These are phyloP conservation scores for Pittosporum tobira DNA, from an alignment of 129 eudicot genomes.

Conservation along the genomic window DNA sequence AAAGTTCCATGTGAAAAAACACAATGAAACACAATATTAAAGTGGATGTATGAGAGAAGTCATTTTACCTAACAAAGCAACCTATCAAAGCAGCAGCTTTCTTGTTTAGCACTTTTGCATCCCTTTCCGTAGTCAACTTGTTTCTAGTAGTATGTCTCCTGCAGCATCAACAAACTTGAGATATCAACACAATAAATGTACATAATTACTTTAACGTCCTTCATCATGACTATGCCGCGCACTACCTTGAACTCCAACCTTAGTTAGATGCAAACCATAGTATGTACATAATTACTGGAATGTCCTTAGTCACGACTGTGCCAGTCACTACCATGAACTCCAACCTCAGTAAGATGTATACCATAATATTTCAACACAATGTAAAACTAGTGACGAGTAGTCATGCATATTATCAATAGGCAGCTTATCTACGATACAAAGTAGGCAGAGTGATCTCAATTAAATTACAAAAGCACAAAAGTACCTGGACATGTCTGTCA, in stretches of 20 bases:
- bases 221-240: background rate
- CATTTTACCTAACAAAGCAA: slow-evolving; percentile 45
- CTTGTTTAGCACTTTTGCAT: slow-evolving; percentile 29
- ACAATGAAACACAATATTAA: slow-evolving; percentile 3
- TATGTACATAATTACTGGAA: background rate
- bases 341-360: too few species aligned
- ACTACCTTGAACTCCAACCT: background rate
- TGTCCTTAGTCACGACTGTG: background rate
- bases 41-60: background rate
- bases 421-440: too few species aligned
- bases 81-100: slow-evolving; percentile 53
- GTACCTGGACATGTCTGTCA: slow-evolving; percentile 43
- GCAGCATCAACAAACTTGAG: slow-evolving; percentile 17
- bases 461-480: background rate
- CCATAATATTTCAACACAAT: background rate
- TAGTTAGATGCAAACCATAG: too few species aligned
- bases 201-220: background rate
- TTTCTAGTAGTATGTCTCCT: slow-evolving; percentile 49
- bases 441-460: too few species aligned
- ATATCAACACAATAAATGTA: background rate
- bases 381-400: background rate
- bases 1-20: slow-evolving; percentile 1
- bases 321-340: background rate
- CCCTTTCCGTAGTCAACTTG: slow-evolving; percentile 27
- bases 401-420: too few species aligned